phyloP scores from a whole-genome alignment of 164 flowering plant species.

The Taxillus chinensis region DNA sequence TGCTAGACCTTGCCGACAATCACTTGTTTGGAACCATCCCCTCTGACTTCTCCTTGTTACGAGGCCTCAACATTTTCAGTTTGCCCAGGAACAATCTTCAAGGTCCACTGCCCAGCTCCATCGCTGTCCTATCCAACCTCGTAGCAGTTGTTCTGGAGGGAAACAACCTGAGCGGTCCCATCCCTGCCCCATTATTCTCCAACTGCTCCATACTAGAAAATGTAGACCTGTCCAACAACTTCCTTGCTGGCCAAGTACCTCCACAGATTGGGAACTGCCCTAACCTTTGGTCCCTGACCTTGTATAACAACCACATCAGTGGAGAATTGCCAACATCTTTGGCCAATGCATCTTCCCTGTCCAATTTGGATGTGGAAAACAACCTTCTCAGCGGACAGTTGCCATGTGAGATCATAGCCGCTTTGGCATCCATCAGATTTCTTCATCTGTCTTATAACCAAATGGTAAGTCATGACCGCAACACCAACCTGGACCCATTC shows the following conservation, averaged over 20 bases:
- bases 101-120: slow-evolving; percentile 25
- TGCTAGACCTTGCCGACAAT: slow-evolving; percentile 15
- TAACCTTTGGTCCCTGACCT: slow-evolving; percentile 18
- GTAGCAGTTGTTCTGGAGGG: slow-evolving; percentile 1
- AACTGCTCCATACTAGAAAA: slow-evolving; percentile 32
- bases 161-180: slow-evolving; percentile 20
- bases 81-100: slow-evolving; percentile 22
- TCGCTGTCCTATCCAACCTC: slow-evolving; percentile 18
- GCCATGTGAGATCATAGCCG: slow-evolving; percentile 24
- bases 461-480: slow-evolving; percentile 36
- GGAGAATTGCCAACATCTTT: slow-evolving; percentile 38
- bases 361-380: slow-evolving; percentile 31
- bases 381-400: slow-evolving; percentile 39
- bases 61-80: slow-evolving; percentile 17
- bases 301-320: slow-evolving; percentile 31
- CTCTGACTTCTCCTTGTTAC: slow-evolving; percentile 21
- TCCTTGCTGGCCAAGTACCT: slow-evolving; percentile 40
- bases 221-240: slow-evolving; percentile 43
- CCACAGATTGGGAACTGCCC: slow-evolving; percentile 34
- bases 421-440: slow-evolving; percentile 6
- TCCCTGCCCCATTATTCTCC: slow-evolving; percentile 27
- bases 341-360: slow-evolving; percentile 21
- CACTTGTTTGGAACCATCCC: slow-evolving; percentile 29
- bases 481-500: slow-evolving; percentile 41
- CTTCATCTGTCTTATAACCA: slow-evolving; percentile 37